Conservation (phyloP, 2,329 filamentous ascomycete genomes). For the Fusarium falciforme region DNA sequence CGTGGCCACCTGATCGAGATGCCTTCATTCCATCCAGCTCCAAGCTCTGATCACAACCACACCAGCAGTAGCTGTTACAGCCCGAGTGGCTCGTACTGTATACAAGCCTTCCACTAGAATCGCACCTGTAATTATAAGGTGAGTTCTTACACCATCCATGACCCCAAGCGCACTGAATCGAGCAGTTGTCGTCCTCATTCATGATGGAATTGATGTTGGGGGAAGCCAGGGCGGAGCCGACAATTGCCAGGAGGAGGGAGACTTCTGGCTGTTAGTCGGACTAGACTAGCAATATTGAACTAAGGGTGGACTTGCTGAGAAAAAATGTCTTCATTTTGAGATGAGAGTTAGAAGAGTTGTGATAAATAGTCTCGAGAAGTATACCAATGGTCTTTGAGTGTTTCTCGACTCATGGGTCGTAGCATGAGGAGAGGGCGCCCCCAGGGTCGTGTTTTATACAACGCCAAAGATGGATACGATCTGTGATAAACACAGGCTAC, state of each 20-base stretch:
- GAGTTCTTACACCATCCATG: neutral
- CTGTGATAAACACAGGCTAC: neutral
- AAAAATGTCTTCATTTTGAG: neutral
- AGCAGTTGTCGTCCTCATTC: neutral
- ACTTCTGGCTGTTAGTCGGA: neutral
- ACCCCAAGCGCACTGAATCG: neutral
- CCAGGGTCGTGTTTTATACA: neutral
- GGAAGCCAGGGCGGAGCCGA: neutral
- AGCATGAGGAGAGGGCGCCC: neutral
- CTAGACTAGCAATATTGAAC: neutral
- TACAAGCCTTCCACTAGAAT: neutral
- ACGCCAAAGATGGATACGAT: neutral
- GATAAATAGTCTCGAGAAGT: neutral
- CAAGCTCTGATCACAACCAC: neutral
- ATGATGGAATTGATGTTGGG: neutral
- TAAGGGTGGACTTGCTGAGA: neutral
- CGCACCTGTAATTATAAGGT: neutral
- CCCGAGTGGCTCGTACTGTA: neutral
- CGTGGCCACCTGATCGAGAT: neutral
- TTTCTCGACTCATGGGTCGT: neutral
- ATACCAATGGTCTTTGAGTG: neutral
- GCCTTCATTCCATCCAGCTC: neutral
- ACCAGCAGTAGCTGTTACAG: conserved; percentile 1
- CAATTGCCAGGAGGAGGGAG: neutral
- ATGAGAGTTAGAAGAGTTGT: neutral